phyloP scores from a whole-genome alignment of 331 rosid species.

The Quercus phellos region DNA sequence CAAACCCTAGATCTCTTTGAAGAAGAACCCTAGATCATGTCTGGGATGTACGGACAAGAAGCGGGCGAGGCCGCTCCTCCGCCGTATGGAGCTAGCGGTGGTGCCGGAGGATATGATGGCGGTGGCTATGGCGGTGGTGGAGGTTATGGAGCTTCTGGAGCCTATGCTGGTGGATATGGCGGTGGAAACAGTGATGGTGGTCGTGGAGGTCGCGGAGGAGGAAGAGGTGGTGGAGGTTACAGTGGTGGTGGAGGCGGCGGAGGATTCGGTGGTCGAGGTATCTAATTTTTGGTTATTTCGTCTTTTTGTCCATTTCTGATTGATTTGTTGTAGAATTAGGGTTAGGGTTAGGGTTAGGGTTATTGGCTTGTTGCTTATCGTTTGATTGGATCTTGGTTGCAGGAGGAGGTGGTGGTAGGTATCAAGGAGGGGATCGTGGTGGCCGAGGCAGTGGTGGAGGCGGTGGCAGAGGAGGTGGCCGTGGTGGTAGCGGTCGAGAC shows the following conservation, averaged over 20 bases:
- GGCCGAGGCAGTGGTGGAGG: slow-evolving; percentile 53
- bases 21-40: slow-evolving; percentile 42
- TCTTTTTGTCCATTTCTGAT: neutral
- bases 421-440: slow-evolving; percentile 86
- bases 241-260: slow-evolving; percentile 31
- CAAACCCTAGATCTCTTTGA: slow-evolving; percentile 44
- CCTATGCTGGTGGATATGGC: slow-evolving; percentile 49
- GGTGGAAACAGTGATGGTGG: slow-evolving; percentile 41
- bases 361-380: neutral
- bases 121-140: slow-evolving; percentile 29
- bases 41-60: slow-evolving; percentile 89
- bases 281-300: neutral
- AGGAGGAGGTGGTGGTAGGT: slow-evolving; percentile 64
- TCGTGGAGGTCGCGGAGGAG: slow-evolving; percentile 21
- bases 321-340: neutral
- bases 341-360: neutral
- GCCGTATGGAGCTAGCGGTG: slow-evolving; percentile 60
- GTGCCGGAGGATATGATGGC: slow-evolving; percentile 46
- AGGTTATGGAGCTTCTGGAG: slow-evolving; percentile 33
- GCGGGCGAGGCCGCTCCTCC: slow-evolving; percentile 72
- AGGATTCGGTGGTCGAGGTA: slow-evolving; percentile 59
- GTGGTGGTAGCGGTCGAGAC: slow-evolving; percentile 93
- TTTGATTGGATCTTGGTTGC: slow-evolving; percentile 10
- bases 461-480: slow-evolving; percentile 43
- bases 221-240: slow-evolving; percentile 25